Evolutionary conservation across 768 basidiomycete genomes (phyloP), one percentile per base, ranked within the genome.

Genomic region (Lentinula detonsa): DNA sequence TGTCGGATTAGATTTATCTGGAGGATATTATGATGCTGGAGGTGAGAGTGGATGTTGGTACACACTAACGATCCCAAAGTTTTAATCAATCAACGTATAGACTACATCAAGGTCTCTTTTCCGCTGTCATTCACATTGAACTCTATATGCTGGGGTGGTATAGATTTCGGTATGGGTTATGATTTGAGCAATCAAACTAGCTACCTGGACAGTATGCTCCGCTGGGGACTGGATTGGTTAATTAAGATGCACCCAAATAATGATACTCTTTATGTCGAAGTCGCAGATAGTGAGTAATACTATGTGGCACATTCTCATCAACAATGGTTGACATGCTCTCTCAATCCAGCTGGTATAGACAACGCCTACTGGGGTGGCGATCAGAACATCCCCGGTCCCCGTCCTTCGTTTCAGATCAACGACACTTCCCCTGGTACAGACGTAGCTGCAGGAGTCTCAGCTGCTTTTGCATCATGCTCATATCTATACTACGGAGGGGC

Each of bases 301-400:
- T 35, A 33, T 45, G 46, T 57, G n/a, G 37, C 34, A 31, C 39
- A 64, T 48, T 50, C 33, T n/a, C 39, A 21, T 28, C 9, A 37
- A 15, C 48, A 64, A 46, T 65, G 55, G 18, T 28, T 31, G 15
- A 59, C 43, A 52, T 61, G 37, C 33, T 48, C 33, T 35, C 35
- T 4, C 21, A 62, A 28, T 42, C n/a, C 64, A 86, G 88, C 77
- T 28, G 73, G 83, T 59, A 68, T 82, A 18, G 90, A 94, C 69
- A 82, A 90, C 65, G 78, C 78, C 2, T 98, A 97, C 69, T 96
- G 95, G 93, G 95, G 93, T 62, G 91, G 89, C 10, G 95, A 97
- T 66, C 79, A 77, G 51, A 78, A 77, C 61, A 91, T 97, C 54
- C 93, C 93, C 10, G 73, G 72, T 15, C 84, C 86, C 23, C 85